A percentile compares a stretch with the other conserved stretches of the same genome.
Evolutionary conservation across 2,329 filamentous ascomycete genomes (phyloP).

Genomic region (Coniella vitis): DNA sequence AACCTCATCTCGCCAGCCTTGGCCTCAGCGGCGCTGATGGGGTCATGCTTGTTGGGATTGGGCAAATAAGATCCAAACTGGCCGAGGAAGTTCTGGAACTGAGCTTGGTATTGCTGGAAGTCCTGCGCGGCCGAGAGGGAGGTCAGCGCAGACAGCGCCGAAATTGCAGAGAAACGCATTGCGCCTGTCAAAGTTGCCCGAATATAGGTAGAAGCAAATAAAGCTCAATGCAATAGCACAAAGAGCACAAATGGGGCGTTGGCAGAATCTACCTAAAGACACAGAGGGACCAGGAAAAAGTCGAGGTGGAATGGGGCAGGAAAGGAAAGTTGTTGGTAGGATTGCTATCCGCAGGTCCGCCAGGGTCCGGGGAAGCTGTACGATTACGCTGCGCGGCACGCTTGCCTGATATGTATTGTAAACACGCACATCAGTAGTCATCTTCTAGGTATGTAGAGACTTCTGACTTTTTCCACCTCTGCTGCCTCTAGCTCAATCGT

Average conservation of each 20-base stretch:
- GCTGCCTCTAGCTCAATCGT: too few relatives aligned
- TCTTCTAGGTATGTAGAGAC: too few relatives aligned
- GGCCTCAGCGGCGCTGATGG: conserved; percentile 39
- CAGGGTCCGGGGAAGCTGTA: conserved; percentile 6
- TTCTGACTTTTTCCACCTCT: too few relatives aligned
- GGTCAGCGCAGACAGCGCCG: conserved; percentile 48
- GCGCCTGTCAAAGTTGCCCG: conserved; percentile 19
- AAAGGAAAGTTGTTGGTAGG: not conserved
- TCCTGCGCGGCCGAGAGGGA: conserved; percentile 46
- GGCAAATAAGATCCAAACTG: conserved; percentile 49
- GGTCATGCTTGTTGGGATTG: conserved; percentile 24
- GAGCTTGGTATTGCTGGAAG: conserved; percentile 52
- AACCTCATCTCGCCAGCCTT: conserved; percentile 46
- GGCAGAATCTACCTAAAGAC: not conserved
- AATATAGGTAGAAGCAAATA: not conserved
- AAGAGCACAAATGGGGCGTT: not conserved
- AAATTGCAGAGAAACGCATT: conserved; percentile 52
- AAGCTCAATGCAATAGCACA: conserved; percentile 4
- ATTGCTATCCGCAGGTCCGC: not conserved
- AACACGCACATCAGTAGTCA: not conserved
- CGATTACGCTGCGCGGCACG: too few relatives aligned
- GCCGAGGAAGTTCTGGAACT: conserved; percentile 58
- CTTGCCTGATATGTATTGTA: conserved; percentile 1
- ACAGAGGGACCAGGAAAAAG: conserved; percentile 2
- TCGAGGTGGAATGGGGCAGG: conserved; percentile 1